Evolutionary conservation across 768 basidiomycete species (phyloP).

Genomic region (Tylopilus intermedius): DNA sequence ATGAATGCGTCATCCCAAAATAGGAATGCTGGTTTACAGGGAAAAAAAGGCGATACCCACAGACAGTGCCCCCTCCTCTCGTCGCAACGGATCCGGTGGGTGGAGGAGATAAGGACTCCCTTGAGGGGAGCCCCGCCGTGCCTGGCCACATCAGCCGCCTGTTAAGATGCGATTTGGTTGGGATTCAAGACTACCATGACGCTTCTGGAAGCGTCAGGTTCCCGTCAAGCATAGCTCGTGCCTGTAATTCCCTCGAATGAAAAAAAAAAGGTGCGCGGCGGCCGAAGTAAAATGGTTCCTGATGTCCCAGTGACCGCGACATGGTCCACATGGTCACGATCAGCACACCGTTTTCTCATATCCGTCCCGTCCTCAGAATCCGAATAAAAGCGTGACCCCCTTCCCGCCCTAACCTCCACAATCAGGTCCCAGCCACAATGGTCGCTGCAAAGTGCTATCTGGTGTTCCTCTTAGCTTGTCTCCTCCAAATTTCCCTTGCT

Average conservation of each 20-base stretch:
- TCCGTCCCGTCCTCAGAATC: constrained; percentile 5
- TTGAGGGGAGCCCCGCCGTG: constrained; percentile 1
- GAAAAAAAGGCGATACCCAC: background rate
- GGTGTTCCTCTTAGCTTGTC: constrained; percentile 18
- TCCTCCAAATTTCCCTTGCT: constrained; percentile 22
- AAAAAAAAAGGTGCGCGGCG: constrained; percentile 21
- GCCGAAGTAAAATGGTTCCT: constrained; percentile 24
- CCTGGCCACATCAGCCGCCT: background rate
- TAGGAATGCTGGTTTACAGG: background rate
- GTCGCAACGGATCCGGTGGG: constrained; percentile 7
- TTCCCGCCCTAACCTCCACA: constrained; percentile 1
- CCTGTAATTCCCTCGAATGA: constrained; percentile 19
- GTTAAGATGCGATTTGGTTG: constrained; percentile 9
- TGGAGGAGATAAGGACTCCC: constrained; percentile 4
- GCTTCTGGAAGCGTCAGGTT: constrained; percentile 16
- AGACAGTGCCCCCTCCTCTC: background rate
- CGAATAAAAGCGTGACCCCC: constrained; percentile 21
- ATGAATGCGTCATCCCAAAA: background rate
- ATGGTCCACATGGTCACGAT: constrained; percentile 16
- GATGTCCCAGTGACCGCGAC: constrained; percentile 18
- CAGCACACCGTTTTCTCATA: constrained; percentile 22
- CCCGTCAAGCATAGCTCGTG: constrained; percentile 9
- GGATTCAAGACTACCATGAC: background rate
- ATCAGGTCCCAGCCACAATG: constrained; percentile 14
- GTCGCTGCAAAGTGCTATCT: constrained; percentile 16